Evolutionary conservation across 345 rosid genomes (phyloP), one percentile per base, ranked within the genome.

Genomic region (Passiflora organensis): DNA sequence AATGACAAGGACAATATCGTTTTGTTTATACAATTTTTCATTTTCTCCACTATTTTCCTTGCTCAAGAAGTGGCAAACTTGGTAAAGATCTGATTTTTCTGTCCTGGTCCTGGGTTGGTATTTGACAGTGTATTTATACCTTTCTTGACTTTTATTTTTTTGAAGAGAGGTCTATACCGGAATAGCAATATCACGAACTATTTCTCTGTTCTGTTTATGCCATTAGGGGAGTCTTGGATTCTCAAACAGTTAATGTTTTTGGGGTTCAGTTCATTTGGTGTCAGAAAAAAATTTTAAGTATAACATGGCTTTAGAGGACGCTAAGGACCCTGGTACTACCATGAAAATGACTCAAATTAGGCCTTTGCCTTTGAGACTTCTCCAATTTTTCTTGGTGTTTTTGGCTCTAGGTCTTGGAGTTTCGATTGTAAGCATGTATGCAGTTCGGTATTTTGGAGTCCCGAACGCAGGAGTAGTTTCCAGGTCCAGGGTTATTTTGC

Each of bases 371-470:
- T 6, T 70, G 53, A 60, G 65, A 62, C 61, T 66, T 14, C 51
- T 75, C 49, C 70, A 59, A 41, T 20, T 75, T 53, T 51, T 58
- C 47, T 32, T 71, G 55, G 5, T 60, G 56, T 60, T 67, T 64
- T 62, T 75, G 53, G 53, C 53, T 56, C 60, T 75, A 10, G 67
- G 68, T 56, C 67, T 71, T 21, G 71, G 73, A 8, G n/a, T 71
- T 56, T 63, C 68, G 8, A 21, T 71, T 6, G 32, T 56, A 48
- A 67, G 74, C 32, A 48, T 68, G 76, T 63, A 67, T 49, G 63
- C 44, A 55, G 57, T 60, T 56, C 61, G 56, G 44, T 60, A 56
- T 51, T 56, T 71, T 54, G 64, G 60, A 20, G 49, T 60, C 43
- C 70, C 48, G 37, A 60, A 54, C 64, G 52, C 45, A 19, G 41